phyloP scores from a whole-genome alignment of 768 basidiomycete genomes.

The Peribolospora kevripleyi region DNA sequence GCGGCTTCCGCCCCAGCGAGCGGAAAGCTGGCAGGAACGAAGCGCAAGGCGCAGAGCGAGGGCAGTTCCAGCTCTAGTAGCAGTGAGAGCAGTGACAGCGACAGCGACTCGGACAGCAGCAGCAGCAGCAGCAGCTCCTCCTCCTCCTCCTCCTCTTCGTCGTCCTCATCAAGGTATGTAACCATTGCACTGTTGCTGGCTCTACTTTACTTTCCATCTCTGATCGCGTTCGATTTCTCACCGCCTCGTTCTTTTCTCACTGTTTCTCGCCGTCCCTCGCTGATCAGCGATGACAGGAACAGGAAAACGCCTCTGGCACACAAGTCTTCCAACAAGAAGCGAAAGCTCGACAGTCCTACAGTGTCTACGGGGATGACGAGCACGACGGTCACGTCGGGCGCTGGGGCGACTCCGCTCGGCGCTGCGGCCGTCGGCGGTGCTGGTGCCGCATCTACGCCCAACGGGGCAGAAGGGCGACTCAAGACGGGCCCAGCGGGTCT shows the following conservation, averaged over 20 bases:
- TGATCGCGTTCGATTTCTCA: no score
- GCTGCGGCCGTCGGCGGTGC: neutral
- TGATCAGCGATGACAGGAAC: neutral
- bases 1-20: neutral
- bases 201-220: constrained; percentile 15
- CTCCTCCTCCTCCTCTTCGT: neutral
- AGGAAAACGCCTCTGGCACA: constrained; percentile 7
- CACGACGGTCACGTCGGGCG: neutral
- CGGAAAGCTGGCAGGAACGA: constrained; percentile 11
- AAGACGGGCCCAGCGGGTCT: neutral
- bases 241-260: no score
- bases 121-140: constrained; percentile 8
- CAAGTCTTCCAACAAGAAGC: constrained; percentile 3
- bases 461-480: constrained; percentile 14
- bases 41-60: constrained; percentile 14
- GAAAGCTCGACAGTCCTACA: neutral
- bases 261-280: no score
- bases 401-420: neutral
- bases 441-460: neutral
- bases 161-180: constrained; percentile 5
- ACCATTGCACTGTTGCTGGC: constrained; percentile 4
- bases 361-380: no score
- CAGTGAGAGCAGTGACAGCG: constrained; percentile 15
- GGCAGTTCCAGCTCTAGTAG: constrained; percentile 9
- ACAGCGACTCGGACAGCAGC: neutral